Evolutionary conservation across 768 basidiomycete species (phyloP), one percentile per base, ranked within the genome.

Genomic region (Tylopilus subfusipes): DNA sequence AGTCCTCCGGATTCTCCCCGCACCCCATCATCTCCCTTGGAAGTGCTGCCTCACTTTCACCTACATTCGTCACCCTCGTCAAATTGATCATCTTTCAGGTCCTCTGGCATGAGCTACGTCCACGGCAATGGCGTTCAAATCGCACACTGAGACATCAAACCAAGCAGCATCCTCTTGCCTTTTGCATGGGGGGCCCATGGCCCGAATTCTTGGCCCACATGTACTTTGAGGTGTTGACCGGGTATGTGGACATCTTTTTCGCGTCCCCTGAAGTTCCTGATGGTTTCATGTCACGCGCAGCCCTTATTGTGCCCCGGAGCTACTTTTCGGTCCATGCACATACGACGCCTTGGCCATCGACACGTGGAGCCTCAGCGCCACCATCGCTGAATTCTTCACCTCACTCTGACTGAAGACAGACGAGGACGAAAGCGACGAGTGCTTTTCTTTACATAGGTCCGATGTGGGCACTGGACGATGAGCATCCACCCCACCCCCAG

Each of bases 71-170:
- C 31, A 44, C 74, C 25, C 66, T 88, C 25, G 65, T 83, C 0
- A 81, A 81, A 59, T 84, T 87, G 3, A 70, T 95, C 56, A 74
- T 86, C 14, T 79, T 79, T 58, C 93, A 96, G 59, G 71, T 85
- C 29, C 68, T 91, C 69, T 2, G 93, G 84, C 1, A 64, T 93
- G 1, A 75, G 76, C 0, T 87, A 88, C 68, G 76, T 97, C 8
- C 92, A 97, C 61, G 43, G 44, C 63, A 74, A 50, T 67, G 71
- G 10, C 2, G 67, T 72, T 12, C 61, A 65, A 3, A 81, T 96
- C 42, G 89, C 91, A 1, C 95, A 98, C 61, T 76, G 95, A 8
- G 94, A 97, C 67, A 76, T 97, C 60, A 93, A 93, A 50, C 93
- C 95, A 0, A 73, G 78, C 34, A 97, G 97, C 63, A 73, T 94